Evolutionary conservation across 2,329 filamentous ascomycete genomes (phyloP).

Genomic region (Fragosphaeria purpurea): DNA sequence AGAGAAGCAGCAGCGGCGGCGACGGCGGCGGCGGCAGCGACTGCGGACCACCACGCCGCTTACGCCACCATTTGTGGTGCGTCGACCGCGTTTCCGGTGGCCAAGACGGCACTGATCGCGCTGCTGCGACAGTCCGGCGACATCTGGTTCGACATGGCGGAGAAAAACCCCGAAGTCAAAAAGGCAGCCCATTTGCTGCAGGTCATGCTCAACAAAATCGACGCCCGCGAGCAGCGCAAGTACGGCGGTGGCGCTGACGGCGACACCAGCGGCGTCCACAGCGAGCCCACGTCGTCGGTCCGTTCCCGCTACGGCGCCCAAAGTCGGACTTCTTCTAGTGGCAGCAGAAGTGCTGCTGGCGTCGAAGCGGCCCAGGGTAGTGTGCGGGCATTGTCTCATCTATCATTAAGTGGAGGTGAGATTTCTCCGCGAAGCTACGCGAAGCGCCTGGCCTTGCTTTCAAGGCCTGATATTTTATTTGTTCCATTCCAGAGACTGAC

Average conservation of each 20-base stretch:
- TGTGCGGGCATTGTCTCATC: too few species aligned
- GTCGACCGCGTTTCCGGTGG: conserved; percentile 22
- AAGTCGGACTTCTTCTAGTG: too few species aligned
- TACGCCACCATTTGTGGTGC: conserved; percentile 15
- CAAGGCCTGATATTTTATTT: too few species aligned
- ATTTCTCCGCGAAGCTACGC: too few species aligned
- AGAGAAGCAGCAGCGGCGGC: conserved; percentile 20
- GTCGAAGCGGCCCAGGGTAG: too few species aligned
- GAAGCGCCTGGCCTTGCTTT: too few species aligned
- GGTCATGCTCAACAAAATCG: conserved; percentile 24
- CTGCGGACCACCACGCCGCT: conserved; percentile 4
- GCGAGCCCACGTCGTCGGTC: too few species aligned
- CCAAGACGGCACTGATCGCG: conserved; percentile 24
- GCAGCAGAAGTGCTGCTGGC: too few species aligned
- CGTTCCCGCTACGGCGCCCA: too few species aligned
- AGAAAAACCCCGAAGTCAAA: conserved; percentile 27
- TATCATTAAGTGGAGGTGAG: too few species aligned
- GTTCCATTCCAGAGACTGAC: too few species aligned
- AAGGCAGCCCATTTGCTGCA: conserved; percentile 37
- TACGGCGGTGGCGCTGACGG: conserved; percentile 1
- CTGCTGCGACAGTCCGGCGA: conserved; percentile 31
- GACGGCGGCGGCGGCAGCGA: conserved; percentile 17
- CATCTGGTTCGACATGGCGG: conserved; percentile 34
- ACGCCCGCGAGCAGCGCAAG: conserved; percentile 1
- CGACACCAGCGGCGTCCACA: not conserved